Evolutionary conservation across 768 basidiomycete genomes (phyloP).

Genomic region (Leucocoprinus leucothites): DNA sequence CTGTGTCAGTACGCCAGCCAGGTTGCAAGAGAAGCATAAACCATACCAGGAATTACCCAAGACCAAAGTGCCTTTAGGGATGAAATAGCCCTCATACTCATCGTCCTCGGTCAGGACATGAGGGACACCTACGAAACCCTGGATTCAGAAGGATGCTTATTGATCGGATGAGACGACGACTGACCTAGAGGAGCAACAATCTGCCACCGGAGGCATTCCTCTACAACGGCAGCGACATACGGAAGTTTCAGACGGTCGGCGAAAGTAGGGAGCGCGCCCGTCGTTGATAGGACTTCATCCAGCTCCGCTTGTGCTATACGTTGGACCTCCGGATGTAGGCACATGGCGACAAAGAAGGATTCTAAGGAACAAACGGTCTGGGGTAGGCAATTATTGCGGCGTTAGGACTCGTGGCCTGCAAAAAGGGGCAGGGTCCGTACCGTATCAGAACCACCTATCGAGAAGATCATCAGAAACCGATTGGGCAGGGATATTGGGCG

Average conservation of each 20-base stretch:
- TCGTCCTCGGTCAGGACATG: slow-evolving; percentile 32
- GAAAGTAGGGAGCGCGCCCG: slow-evolving; percentile 29
- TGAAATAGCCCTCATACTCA: slow-evolving; percentile 32
- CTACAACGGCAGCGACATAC: slow-evolving; percentile 31
- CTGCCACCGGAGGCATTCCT: slow-evolving; percentile 25
- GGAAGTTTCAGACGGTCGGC: slow-evolving; percentile 28
- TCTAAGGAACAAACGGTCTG: slow-evolving; percentile 27
- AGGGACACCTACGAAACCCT: slow-evolving; percentile 21
- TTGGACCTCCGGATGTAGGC: slow-evolving; percentile 32
- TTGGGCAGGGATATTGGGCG: background rate
- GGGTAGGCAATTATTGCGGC: background rate
- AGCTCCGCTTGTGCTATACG: slow-evolving; percentile 37
- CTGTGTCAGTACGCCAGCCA: background rate
- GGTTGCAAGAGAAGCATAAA: background rate
- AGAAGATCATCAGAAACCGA: background rate
- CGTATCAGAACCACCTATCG: slow-evolving; percentile 36
- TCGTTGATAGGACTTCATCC: slow-evolving; percentile 31
- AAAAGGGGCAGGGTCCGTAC: slow-evolving; percentile 18
- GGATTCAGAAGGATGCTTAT: background rate
- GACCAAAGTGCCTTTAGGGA: slow-evolving; percentile 37
- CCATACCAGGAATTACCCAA: slow-evolving; percentile 35
- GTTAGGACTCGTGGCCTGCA: background rate
- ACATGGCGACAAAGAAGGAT: slow-evolving; percentile 36
- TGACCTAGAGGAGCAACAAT: slow-evolving; percentile 16
- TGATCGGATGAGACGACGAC: background rate